Conservation (phyloP, 331 rosid genomes). For the Telfairia occidentalis region DNA sequence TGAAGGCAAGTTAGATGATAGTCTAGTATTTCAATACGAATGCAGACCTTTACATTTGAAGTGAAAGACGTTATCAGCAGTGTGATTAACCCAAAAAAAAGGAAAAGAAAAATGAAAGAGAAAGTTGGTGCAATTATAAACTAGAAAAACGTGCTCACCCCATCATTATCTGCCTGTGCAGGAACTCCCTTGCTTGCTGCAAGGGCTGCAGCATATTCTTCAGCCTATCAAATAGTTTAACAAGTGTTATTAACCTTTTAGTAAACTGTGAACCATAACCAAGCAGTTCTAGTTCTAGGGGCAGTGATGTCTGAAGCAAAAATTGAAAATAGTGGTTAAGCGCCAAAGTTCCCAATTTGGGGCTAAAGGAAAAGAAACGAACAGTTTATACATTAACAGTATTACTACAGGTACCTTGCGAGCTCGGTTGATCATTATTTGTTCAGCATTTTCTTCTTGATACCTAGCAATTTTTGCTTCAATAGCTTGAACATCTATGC, state of each 20-base stretch:
- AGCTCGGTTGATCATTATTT: slow-evolving; percentile 76
- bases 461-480: slow-evolving; percentile 62
- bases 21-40: background rate
- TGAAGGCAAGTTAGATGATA: background rate
- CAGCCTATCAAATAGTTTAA: slow-evolving; percentile 45
- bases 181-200: slow-evolving; percentile 70
- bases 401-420: slow-evolving; percentile 45
- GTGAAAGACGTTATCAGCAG: background rate
- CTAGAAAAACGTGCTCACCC: slow-evolving; percentile 36
- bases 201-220: slow-evolving; percentile 83
- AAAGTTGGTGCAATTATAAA: slow-evolving; percentile 2
- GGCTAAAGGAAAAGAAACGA: background rate
- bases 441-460: slow-evolving; percentile 85
- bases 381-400: background rate
- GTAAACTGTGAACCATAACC: background rate
- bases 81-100: background rate
- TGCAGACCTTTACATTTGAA: background rate
- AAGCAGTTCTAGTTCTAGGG: background rate
- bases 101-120: background rate
- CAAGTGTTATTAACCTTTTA: slow-evolving; percentile 13
- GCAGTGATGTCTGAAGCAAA: background rate
- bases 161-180: slow-evolving; percentile 45
- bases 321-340: background rate
- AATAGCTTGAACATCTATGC: slow-evolving; percentile 56
- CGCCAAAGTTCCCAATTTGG: background rate